Evolutionary conservation across 2,329 filamentous ascomycete species (phyloP).

Genomic region (Cytospora piceicola): DNA sequence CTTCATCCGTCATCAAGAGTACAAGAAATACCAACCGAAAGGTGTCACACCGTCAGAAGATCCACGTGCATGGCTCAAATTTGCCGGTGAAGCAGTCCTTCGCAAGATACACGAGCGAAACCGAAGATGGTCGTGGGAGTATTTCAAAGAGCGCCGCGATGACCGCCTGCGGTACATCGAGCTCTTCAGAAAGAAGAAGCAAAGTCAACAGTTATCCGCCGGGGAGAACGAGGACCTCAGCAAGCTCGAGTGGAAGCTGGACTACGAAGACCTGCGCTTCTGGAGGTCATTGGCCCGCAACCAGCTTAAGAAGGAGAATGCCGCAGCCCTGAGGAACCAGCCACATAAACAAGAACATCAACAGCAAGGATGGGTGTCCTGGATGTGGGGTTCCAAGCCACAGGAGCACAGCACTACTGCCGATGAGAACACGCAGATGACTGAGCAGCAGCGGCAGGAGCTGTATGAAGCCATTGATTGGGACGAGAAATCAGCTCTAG

Average conservation of each 20-base stretch:
- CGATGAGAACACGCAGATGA: constrained; percentile 82
- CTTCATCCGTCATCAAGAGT: constrained; percentile 96
- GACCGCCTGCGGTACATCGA: constrained; percentile 88
- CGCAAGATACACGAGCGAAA: constrained; percentile 96
- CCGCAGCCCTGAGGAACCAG: constrained; percentile 76
- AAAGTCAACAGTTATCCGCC: constrained; percentile 69
- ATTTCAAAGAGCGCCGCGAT: constrained; percentile 89
- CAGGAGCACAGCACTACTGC: constrained; percentile 60
- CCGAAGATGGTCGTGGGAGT: constrained; percentile 92
- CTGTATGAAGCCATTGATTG: constrained; percentile 98
- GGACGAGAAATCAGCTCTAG: constrained; percentile 90
- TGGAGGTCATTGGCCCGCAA: constrained; percentile 95
- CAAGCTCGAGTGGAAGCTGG: constrained; percentile 81
- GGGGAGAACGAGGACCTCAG: constrained; percentile 75
- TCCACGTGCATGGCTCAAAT: constrained; percentile 87
- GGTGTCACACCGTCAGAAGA: constrained; percentile 81
- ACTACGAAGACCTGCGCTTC: constrained; percentile 94
- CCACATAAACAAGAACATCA: constrained; percentile 52
- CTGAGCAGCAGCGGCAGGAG: constrained; percentile 93
- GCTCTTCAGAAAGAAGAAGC: constrained; percentile 92
- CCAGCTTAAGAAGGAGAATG: constrained; percentile 92
- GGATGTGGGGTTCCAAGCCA: constrained; percentile 85
- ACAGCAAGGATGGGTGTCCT: constrained; percentile 86
- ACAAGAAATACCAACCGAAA: constrained; percentile 90
- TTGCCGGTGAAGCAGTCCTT: constrained; percentile 86